phyloP scores from a whole-genome alignment of 2,329 filamentous ascomycete genomes.

The Talaromyces sp. region DNA sequence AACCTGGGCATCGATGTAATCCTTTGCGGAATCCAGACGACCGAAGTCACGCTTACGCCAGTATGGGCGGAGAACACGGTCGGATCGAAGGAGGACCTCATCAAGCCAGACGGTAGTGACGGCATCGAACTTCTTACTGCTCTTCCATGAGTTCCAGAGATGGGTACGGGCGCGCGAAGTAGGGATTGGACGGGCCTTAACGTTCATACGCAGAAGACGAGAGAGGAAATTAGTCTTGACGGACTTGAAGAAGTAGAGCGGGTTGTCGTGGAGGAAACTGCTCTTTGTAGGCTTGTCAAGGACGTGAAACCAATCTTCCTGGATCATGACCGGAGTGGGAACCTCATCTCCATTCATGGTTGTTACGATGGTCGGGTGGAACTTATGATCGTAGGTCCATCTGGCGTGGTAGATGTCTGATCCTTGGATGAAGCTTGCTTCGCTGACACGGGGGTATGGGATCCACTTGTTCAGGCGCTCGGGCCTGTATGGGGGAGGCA shows the following conservation, averaged over 20 bases:
- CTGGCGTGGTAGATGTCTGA: neutral
- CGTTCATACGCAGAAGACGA: constrained; percentile 1
- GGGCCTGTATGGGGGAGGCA: constrained; percentile 5
- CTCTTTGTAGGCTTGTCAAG: constrained; percentile 5
- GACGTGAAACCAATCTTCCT: constrained; percentile 6
- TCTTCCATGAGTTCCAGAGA: constrained; percentile 4
- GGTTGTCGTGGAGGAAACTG: constrained; percentile 6
- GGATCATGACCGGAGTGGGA: constrained; percentile 2
- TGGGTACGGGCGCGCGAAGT: constrained; percentile 1
- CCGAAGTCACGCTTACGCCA: constrained; percentile 6
- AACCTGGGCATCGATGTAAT: constrained; percentile 2
- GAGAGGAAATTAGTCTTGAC: constrained; percentile 1
- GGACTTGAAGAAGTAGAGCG: constrained; percentile 5
- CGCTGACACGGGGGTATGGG: constrained; percentile 5
- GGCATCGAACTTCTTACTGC: constrained; percentile 4
- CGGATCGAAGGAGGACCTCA: constrained; percentile 2
- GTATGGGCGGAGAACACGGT: constrained; percentile 3
- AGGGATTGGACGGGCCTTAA: constrained; percentile 1
- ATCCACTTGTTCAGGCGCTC: constrained; percentile 6
- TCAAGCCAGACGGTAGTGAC: constrained; percentile 3
- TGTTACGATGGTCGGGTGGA: constrained; percentile 3
- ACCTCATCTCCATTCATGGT: constrained; percentile 1
- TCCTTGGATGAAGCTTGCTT: constrained; percentile 2
- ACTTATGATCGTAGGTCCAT: constrained; percentile 8
- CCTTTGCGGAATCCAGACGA: neutral